Evolutionary conservation across 2,329 filamentous ascomycete species (phyloP).

Genomic region (Calcarisporium arbuscula): DNA sequence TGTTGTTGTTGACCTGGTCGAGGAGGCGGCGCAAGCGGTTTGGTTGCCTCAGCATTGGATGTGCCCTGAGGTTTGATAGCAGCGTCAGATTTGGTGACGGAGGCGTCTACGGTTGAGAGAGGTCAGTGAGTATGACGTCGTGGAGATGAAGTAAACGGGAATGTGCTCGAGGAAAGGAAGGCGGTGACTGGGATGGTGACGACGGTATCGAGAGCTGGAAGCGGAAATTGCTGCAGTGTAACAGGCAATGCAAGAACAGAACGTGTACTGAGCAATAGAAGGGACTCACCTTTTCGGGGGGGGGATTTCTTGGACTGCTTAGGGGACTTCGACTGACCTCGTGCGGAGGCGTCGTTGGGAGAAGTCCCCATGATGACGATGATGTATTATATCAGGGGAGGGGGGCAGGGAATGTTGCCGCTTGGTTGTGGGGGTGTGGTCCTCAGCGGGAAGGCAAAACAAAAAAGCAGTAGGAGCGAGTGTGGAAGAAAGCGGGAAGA

Average conservation of each 20-base stretch:
- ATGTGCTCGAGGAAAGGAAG: conserved; percentile 2
- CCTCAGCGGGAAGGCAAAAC: conserved; percentile 17
- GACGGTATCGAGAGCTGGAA: conserved; percentile 11
- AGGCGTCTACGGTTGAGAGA: too few relatives aligned
- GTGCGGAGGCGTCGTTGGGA: conserved; percentile 29
- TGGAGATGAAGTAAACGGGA: conserved; percentile 1
- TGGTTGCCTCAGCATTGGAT: conserved; percentile 52
- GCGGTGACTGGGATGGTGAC: conserved; percentile 8
- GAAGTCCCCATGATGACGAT: conserved; percentile 46
- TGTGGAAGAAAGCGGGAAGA: conserved; percentile 15
- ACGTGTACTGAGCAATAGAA: conserved; percentile 12
- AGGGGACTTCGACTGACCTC: conserved; percentile 43
- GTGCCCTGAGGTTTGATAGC: conserved; percentile 41
- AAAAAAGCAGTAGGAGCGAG: conserved; percentile 6
- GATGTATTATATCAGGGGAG: conserved; percentile 34
- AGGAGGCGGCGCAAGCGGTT: conserved; percentile 65
- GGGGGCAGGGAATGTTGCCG: conserved; percentile 19
- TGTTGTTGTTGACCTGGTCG: conserved; percentile 47
- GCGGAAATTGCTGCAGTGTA: conserved; percentile 11
- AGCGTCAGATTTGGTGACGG: conserved; percentile 41
- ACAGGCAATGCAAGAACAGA: conserved; percentile 12
- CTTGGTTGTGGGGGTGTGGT: conserved; percentile 23
- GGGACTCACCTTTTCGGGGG: conserved; percentile 36
- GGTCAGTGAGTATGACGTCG: neutral
- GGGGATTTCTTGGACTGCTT: conserved; percentile 37